Percentiles rank a stretch among this genome's conserved stretches.
Conservation (phyloP, 164 flowering plant genomes). For the Hamamelis virginiana region DNA sequence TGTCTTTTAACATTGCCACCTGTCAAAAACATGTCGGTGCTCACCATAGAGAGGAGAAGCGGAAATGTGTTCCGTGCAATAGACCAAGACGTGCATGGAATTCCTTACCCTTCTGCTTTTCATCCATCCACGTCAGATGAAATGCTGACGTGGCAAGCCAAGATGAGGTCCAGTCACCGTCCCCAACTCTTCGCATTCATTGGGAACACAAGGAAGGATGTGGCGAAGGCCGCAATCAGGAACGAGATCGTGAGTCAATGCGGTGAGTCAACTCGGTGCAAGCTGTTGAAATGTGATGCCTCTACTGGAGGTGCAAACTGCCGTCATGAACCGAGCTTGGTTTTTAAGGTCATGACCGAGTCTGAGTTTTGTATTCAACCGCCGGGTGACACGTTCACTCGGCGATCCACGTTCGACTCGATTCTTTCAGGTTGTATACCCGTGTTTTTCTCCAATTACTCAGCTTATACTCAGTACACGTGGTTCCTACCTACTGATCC, state of each 20-base stretch:
- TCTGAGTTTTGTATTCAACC: slow-evolving; percentile 63
- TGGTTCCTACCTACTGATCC: slow-evolving; percentile 75
- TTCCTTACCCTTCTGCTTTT: slow-evolving; percentile 68
- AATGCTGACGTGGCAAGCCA: slow-evolving; percentile 42
- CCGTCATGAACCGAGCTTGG: slow-evolving; percentile 39
- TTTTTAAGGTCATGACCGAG: slow-evolving; percentile 34
- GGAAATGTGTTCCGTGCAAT: too few relatives aligned
- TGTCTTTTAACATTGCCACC: slow-evolving; percentile 26
- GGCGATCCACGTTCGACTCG: slow-evolving; percentile 67
- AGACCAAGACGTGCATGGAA: slow-evolving; percentile 58
- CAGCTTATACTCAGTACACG: slow-evolving; percentile 58
- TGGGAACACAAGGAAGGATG: slow-evolving; percentile 46
- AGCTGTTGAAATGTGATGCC: slow-evolving; percentile 37
- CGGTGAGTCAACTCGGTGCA: slow-evolving; percentile 40
- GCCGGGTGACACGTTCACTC: slow-evolving; percentile 67
- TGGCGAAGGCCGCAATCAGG: slow-evolving; percentile 45
- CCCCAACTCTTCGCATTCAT: slow-evolving; percentile 53
- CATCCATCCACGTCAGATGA: slow-evolving; percentile 43
- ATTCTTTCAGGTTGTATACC: slow-evolving; percentile 65
- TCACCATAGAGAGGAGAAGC: slow-evolving; percentile 65
- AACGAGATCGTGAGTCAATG: slow-evolving; percentile 54
- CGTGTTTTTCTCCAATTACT: slow-evolving; percentile 61
- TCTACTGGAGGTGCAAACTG: slow-evolving; percentile 20
- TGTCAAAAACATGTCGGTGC: slow-evolving; percentile 56
- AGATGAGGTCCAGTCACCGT: slow-evolving; percentile 21